Percentiles rank a stretch among this genome's conserved stretches.
Evolutionary conservation across 768 basidiomycete species (phyloP).

Genomic region (Cantharellus cinnabarinus): DNA sequence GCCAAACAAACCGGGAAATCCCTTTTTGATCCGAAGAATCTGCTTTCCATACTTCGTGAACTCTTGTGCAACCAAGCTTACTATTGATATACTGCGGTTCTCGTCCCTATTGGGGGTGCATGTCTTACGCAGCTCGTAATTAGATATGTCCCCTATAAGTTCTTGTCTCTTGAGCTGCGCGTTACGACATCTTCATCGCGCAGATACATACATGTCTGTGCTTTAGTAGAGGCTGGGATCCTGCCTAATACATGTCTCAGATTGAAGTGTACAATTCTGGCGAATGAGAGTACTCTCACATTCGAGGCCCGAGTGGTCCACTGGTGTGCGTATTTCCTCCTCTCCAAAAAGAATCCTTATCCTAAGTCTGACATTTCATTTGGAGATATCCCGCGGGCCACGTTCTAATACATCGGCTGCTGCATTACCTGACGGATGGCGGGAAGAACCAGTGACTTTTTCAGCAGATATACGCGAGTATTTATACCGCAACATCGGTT

Average conservation of each 20-base stretch:
- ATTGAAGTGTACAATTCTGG: conserved; percentile 58
- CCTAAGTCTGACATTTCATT: background rate
- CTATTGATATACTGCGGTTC: conserved; percentile 44
- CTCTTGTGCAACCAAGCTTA: conserved; percentile 14
- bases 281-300: conserved; percentile 59
- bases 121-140: conserved; percentile 65
- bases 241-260: conserved; percentile 89
- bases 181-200: background rate
- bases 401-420: conserved; percentile 54
- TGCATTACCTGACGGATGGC: conserved; percentile 41
- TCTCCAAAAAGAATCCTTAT: background rate
- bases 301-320: conserved; percentile 81
- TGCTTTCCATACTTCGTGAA: background rate
- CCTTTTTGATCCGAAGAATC: background rate
- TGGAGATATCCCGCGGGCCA: conserved; percentile 88
- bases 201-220: conserved; percentile 74
- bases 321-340: conserved; percentile 44
- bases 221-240: conserved; percentile 28
- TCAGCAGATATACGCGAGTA: conserved; percentile 55
- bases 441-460: conserved; percentile 39
- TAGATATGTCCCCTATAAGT: conserved; percentile 62
- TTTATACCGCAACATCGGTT: conserved; percentile 50
- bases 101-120: conserved; percentile 56
- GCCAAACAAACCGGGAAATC: too few relatives aligned
- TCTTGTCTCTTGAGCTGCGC: background rate